A percentile compares a stretch with the other conserved stretches of the same genome.
Evolutionary conservation across 257 asterid genomes (phyloP).

Genomic region (Ehretia macrophylla): DNA sequence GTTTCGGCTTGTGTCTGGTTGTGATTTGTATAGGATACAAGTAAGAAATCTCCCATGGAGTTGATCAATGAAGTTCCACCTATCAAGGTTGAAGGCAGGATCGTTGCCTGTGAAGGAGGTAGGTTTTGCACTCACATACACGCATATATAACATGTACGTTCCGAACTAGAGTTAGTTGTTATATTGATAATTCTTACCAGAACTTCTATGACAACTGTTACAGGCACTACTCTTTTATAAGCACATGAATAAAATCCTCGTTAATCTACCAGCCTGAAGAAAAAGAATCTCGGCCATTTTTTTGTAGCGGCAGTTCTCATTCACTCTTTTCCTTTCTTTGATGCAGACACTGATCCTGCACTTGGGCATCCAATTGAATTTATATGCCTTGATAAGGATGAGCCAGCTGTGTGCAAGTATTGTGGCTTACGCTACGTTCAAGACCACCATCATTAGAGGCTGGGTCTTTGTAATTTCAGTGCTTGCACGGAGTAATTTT

Average conservation of each 20-base stretch:
- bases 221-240: no score
- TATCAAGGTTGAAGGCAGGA: constrained; percentile 77
- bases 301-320: not conserved
- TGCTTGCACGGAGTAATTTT: not conserved
- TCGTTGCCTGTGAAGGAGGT: constrained; percentile 96
- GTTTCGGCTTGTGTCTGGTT: constrained; percentile 3
- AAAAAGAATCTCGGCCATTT: not conserved
- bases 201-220: no score
- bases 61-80: constrained; percentile 98
- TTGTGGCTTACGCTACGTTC: constrained; percentile 76
- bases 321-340: not conserved
- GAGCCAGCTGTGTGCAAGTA: constrained; percentile 90
- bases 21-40: constrained; percentile 45
- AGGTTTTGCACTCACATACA: constrained; percentile 5
- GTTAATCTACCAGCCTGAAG: not conserved
- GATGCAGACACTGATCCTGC: constrained; percentile 67
- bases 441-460: constrained; percentile 73
- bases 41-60: constrained; percentile 89
- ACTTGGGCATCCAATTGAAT: constrained; percentile 91
- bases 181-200: no score
- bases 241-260: not conserved
- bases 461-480: not conserved
- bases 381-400: constrained; percentile 82
- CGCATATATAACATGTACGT: not conserved
- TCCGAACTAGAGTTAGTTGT: no score